These are phyloP conservation scores for Ceratocystis lukuohia DNA, from an alignment of 2,329 filamentous ascomycete species.

Conservation along the genomic window DNA sequence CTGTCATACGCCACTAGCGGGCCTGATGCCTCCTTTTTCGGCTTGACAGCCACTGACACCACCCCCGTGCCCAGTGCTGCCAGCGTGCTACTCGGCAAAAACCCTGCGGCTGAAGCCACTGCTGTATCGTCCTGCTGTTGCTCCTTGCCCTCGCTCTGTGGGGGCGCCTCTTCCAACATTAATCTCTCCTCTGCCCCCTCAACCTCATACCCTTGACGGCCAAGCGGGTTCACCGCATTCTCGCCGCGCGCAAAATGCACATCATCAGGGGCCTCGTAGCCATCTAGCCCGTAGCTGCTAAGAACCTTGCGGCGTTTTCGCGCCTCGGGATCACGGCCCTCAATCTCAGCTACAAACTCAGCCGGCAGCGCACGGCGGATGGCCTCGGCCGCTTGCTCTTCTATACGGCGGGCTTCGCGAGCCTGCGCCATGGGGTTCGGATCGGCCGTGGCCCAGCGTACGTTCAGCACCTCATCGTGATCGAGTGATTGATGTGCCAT, in stretches of 20 bases:
- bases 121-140: slow-evolving; percentile 21
- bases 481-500: slow-evolving; percentile 93
- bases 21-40: slow-evolving; percentile 43
- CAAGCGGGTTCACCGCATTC: slow-evolving; percentile 48
- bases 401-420: slow-evolving; percentile 72
- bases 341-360: slow-evolving; percentile 84
- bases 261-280: slow-evolving; percentile 87
- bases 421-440: slow-evolving; percentile 93
- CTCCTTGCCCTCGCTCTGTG: slow-evolving; percentile 34
- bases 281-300: slow-evolving; percentile 74
- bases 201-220: slow-evolving; percentile 46
- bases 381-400: slow-evolving; percentile 93
- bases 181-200: slow-evolving; percentile 43
- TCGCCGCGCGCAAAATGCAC: slow-evolving; percentile 79
- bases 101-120: slow-evolving; percentile 38
- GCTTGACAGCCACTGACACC: slow-evolving; percentile 41
- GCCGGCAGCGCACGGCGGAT: slow-evolving; percentile 77
- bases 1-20: slow-evolving; percentile 82
- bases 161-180: slow-evolving; percentile 39
- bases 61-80: slow-evolving; percentile 56
- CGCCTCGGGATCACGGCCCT: slow-evolving; percentile 77
- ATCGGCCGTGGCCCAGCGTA: slow-evolving; percentile 92
- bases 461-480: slow-evolving; percentile 83
- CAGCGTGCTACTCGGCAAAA: slow-evolving; percentile 71
- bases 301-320: slow-evolving; percentile 81